Conservation (phyloP, 2,329 filamentous ascomycete genomes). For the Cercospora zeina region DNA sequence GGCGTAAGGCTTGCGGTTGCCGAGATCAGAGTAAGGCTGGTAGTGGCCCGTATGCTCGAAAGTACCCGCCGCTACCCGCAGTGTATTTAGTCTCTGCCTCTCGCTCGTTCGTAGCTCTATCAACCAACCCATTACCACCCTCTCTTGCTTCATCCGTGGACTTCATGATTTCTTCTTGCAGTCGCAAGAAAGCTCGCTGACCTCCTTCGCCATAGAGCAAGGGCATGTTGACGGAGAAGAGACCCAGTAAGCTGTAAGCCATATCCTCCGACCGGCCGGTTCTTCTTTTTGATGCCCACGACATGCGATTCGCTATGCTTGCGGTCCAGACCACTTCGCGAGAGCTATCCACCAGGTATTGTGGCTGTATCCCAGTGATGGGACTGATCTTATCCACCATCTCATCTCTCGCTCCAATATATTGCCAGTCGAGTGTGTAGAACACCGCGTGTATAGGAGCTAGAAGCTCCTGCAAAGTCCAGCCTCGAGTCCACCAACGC, state of each 20-base stretch:
- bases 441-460: not conserved
- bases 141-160: not conserved
- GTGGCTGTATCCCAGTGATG: not conserved
- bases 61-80: no score
- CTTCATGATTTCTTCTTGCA: slow-evolving; percentile 1
- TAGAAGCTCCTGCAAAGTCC: not conserved
- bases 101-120: no score
- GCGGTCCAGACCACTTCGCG: not conserved
- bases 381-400: not conserved
- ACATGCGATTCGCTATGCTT: slow-evolving; percentile 3
- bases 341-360: not conserved
- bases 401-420: not conserved
- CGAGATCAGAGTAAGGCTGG: not conserved
- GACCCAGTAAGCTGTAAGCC: not conserved
- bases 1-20: not conserved
- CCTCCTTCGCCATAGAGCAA: not conserved
- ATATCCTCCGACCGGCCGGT: not conserved
- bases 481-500: not conserved
- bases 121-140: no score
- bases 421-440: not conserved
- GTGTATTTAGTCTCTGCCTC: no score
- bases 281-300: not conserved
- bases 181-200: not conserved
- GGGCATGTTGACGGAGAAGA: not conserved
- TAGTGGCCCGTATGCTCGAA: not conserved